phyloP scores from a whole-genome alignment of 768 basidiomycete species.

The Podaxis rugospora region DNA sequence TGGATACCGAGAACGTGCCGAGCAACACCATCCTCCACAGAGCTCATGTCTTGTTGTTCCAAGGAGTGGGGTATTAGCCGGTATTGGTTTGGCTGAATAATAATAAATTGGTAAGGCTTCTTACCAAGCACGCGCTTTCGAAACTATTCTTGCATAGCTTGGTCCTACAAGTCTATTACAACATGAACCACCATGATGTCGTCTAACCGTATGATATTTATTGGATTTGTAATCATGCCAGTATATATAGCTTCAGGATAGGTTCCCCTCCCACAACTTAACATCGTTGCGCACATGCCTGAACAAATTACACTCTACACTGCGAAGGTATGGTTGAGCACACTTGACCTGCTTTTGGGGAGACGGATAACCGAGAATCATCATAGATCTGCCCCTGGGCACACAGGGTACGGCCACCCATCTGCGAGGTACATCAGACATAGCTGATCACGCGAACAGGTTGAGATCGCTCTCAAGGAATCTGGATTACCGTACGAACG shows the following conservation, averaged over 20 bases:
- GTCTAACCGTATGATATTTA: background rate
- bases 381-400: slow-evolving; percentile 54
- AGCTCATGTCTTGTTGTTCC: too few relatives aligned
- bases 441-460: slow-evolving; percentile 24
- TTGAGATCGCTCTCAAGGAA: slow-evolving; percentile 60
- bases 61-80: too few relatives aligned
- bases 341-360: background rate
- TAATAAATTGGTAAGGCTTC: background rate
- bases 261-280: background rate
- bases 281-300: slow-evolving; percentile 15
- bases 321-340: slow-evolving; percentile 32
- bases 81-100: background rate
- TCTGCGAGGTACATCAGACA: background rate
- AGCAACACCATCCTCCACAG: too few relatives aligned
- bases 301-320: slow-evolving; percentile 39
- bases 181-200: background rate
- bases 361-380: background rate
- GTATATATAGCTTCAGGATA: background rate
- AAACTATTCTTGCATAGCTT: background rate
- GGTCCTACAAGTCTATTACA: background rate
- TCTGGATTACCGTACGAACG: slow-evolving; percentile 42
- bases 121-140: background rate
- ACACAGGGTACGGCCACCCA: slow-evolving; percentile 52
- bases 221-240: background rate
- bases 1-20: too few relatives aligned